Percentiles rank a stretch among this genome's conserved stretches.
Conservation (phyloP, 306 rosid species). For the Cyamopsis tetragonoloba region DNA sequence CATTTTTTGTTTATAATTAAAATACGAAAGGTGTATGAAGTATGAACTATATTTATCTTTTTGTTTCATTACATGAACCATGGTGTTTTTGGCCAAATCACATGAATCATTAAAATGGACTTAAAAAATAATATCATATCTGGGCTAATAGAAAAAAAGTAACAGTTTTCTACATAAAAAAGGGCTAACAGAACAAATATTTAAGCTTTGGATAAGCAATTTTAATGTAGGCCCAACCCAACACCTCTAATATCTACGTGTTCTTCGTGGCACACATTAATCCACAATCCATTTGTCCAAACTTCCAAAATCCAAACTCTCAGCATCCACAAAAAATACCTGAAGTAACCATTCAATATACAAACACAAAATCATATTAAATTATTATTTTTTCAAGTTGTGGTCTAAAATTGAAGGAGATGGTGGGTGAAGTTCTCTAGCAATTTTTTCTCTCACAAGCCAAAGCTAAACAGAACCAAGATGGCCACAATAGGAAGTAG, state of each 20-base stretch:
- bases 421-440: slow-evolving; percentile 1
- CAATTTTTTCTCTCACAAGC: slow-evolving; percentile 16
- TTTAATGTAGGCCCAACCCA: not conserved
- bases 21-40: no score
- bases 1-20: no score
- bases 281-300: slow-evolving; percentile 33
- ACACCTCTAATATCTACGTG: slow-evolving; percentile 17
- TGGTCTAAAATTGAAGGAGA: slow-evolving; percentile 42
- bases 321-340: slow-evolving; percentile 59
- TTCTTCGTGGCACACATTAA: slow-evolving; percentile 34
- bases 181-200: no score
- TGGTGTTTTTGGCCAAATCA: no score
- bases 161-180: no score
- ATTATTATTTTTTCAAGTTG: no score
- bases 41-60: no score
- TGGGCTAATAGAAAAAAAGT: no score
- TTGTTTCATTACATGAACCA: no score
- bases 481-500: slow-evolving; percentile 61
- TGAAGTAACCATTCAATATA: slow-evolving; percentile 34
- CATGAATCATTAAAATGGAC: no score
- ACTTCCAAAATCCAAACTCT: slow-evolving; percentile 14
- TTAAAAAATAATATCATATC: no score
- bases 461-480: slow-evolving; percentile 13
- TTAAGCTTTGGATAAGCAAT: not conserved
- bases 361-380: not conserved